Percentiles rank a stretch among this genome's conserved stretches.
These are phyloP conservation scores for Leucogyrophana mollusca DNA, from an alignment of 768 basidiomycete genomes.

Conservation along the genomic window DNA sequence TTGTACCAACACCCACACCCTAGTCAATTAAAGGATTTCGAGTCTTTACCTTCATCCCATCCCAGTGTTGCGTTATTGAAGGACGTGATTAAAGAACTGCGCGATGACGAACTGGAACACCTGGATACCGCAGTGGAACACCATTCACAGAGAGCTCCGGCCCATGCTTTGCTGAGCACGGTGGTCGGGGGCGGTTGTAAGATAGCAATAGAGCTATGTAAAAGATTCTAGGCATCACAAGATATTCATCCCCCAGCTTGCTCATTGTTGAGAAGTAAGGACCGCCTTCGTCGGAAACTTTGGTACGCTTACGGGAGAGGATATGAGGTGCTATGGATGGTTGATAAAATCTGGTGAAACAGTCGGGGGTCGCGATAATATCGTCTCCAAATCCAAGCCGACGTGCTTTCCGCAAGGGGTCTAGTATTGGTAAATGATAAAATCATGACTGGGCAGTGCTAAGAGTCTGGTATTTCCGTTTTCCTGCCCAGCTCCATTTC, in stretches of 20 bases:
- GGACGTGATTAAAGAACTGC: constrained; percentile 75
- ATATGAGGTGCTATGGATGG: no score
- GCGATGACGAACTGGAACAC: constrained; percentile 95
- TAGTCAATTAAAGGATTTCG: constrained; percentile 82
- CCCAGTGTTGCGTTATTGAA: constrained; percentile 76
- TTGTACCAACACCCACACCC: constrained; percentile 7
- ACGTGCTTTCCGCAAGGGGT: not conserved
- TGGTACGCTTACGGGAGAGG: no score
- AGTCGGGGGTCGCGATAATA: no score
- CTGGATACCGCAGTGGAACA: constrained; percentile 88
- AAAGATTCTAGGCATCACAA: constrained; percentile 53
- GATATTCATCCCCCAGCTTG: no score
- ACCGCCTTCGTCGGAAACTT: no score
- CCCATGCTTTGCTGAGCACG: constrained; percentile 86
- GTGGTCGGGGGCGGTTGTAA: constrained; percentile 85
- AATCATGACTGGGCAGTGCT: constrained; percentile 19
- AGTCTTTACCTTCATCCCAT: constrained; percentile 60
- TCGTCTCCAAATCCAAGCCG: not conserved
- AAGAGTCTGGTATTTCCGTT: constrained; percentile 44
- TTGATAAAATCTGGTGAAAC: no score
- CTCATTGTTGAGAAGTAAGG: no score
- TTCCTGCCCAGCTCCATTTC: constrained; percentile 56
- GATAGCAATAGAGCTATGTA: constrained; percentile 87
- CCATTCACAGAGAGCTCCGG: constrained; percentile 86
- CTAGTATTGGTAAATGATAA: constrained; percentile 1